Evolutionary conservation across 257 asterid species (phyloP).

Genomic region (Solanum pennellii): DNA sequence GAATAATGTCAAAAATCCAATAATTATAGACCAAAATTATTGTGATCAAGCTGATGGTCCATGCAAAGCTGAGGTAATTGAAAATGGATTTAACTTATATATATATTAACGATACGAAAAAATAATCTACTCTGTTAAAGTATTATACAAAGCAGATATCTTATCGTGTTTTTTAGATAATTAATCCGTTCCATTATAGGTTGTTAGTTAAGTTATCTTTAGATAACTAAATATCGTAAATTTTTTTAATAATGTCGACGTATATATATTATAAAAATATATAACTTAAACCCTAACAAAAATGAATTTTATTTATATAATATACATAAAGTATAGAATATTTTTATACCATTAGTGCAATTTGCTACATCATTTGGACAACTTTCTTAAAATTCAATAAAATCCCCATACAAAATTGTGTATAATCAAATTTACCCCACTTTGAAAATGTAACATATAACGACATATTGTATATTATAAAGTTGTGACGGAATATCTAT

Average conservation of each 20-base stretch:
- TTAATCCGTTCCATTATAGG: neutral
- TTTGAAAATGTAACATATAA: neutral
- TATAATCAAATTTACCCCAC: neutral
- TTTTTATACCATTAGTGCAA: neutral
- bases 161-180: neutral
- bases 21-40: slow-evolving; percentile 53
- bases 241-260: neutral
- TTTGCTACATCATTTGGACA: neutral
- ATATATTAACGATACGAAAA: neutral
- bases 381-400: neutral
- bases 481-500: neutral
- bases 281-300: neutral
- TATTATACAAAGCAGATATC: neutral
- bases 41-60: slow-evolving; percentile 22
- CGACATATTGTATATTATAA: neutral
- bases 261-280: neutral
- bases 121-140: neutral
- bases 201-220: neutral
- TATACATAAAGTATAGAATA: neutral
- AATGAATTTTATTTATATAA: neutral
- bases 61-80: slow-evolving; percentile 37
- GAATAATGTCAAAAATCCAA: slow-evolving; percentile 48
- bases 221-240: too few species aligned
- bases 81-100: neutral
- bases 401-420: neutral